Evolutionary conservation across 176 grass and related monocot genomes (phyloP), one percentile per base, ranked within the genome.

Genomic region (Paspalum vaginatum): DNA sequence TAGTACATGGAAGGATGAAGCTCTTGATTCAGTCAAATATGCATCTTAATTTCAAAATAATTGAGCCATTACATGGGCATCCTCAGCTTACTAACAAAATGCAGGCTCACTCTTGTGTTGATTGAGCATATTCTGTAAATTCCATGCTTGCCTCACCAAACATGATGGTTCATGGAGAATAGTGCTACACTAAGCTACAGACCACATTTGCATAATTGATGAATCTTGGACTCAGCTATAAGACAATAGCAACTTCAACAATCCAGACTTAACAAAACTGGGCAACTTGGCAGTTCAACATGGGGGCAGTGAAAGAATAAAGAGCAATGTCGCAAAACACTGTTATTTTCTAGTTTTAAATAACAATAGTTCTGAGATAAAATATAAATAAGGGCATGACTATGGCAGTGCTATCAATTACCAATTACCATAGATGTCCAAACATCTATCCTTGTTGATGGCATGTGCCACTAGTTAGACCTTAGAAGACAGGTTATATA

Each of bases 41-140:
- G 51, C 78, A 80, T 69, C 15, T 44, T 37, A 70, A 44, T 15
- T 81, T 38, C 22, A 48, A 60, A 59, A 70, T 14, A 70, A 14
- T 2, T 27, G 38, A 55, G 16, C 7, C 6, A 2, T 45, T n/a
- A 32, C 42, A 25, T 18, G 18, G 16, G 7, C 45, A 25, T 59
- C 44, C 16, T 47, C 22, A 59, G 18, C 10, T 11, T 71, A 32
- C 42, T 5, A 66, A 60, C 61, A 48, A 81, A 78, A 6, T 16
- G 6, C 20, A 32, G 7, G 57, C 53, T 72, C 24, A 6, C 39
- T 39, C 46, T 37, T 57, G 46, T 38, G 24, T 11, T 61, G 41
- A 48, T 39, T 13, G 13, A 4, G 21, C 6, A 59, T 26, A 60
- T 44, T 6, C 24, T 21, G 25, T 9, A 48, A 27, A 61, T 38